Conservation (phyloP, 2,329 filamentous ascomycete genomes). For the Cladosporium sp. region DNA sequence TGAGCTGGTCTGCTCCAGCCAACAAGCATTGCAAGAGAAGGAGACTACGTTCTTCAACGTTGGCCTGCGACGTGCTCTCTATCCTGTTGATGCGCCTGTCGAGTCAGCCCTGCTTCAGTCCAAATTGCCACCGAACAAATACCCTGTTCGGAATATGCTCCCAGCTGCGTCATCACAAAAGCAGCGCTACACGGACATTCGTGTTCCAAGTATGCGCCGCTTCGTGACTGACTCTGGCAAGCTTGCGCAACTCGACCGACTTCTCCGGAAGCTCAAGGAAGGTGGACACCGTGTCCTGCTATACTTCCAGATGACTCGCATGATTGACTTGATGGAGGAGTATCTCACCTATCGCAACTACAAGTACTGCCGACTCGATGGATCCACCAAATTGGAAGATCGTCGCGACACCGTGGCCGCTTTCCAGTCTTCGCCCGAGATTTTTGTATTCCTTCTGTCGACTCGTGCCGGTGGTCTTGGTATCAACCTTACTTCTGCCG, state of each 20-base stretch:
- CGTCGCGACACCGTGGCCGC: constrained; percentile 92
- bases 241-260: constrained; percentile 80
- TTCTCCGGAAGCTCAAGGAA: constrained; percentile 86
- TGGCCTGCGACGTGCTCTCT: constrained; percentile 69
- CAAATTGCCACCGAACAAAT: constrained; percentile 62
- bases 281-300: constrained; percentile 88
- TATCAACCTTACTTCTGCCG: constrained; percentile 93
- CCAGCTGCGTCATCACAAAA: constrained; percentile 77
- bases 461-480: constrained; percentile 95
- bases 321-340: constrained; percentile 99
- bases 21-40: constrained; percentile 59
- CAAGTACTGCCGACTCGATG: constrained; percentile 95
- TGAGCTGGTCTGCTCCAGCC: constrained; percentile 70
- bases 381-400: constrained; percentile 95
- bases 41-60: constrained; percentile 75
- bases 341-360: constrained; percentile 98
- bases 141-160: constrained; percentile 63
- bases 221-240: constrained; percentile 98
- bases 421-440: constrained; percentile 90
- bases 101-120: constrained; percentile 72
- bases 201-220: constrained; percentile 91
- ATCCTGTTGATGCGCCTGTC: constrained; percentile 57
- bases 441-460: constrained; percentile 94
- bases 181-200: constrained; percentile 82
- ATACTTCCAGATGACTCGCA: constrained; percentile 99